Evolutionary conservation across 106 monocot genomes (phyloP), one percentile per base, ranked within the genome.

Genomic region (Acorus gramineus): DNA sequence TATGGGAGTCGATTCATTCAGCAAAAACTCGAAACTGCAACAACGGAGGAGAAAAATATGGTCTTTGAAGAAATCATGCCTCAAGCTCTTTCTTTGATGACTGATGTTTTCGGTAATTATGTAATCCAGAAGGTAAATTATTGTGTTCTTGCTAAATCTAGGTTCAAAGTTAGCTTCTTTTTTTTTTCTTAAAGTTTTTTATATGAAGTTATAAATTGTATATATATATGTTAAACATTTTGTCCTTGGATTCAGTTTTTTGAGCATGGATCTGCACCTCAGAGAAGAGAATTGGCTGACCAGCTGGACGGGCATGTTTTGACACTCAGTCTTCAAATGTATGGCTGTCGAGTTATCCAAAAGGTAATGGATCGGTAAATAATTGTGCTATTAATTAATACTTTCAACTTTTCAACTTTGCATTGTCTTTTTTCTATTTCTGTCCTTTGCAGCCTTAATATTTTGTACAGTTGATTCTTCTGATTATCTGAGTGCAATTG

Each of bases 41-140:
- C 77, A 28, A 72, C 48, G 57, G 84, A 86, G 61, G 86, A 92
- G 66, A 92, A 84, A 66, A 69, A 74, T 60, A 81, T 81, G 81
- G 87, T 92, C 53, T 87, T 79, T 56, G 66, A 74, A 51, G 91
- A 92, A 72, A 84, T 92, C 28, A 78, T 74, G 71, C 81, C 91
- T 59, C 77, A 75, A 12, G 79, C 84, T 14, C 70, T 73, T 63
- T 65, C 78, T 46, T 51, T 87, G 46, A 92, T 92, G 91, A 92
- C 86, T 47, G 91, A 92, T 82, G 91, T 87, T 11, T 92, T 92
- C 70, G 91, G 91, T 59, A 92, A 92, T 75, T 92, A 90, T 76
- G 90, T 90, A 12, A 81, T 86, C 52, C 90, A 90, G 61, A 90
- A 86, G 86, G 90, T 90, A 66, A 28, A 4, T 13, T 70, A n/a